Evolutionary conservation across 2,329 filamentous ascomycete genomes (phyloP), one percentile per base, ranked within the genome.

Genomic region (Zalaria obscura): DNA sequence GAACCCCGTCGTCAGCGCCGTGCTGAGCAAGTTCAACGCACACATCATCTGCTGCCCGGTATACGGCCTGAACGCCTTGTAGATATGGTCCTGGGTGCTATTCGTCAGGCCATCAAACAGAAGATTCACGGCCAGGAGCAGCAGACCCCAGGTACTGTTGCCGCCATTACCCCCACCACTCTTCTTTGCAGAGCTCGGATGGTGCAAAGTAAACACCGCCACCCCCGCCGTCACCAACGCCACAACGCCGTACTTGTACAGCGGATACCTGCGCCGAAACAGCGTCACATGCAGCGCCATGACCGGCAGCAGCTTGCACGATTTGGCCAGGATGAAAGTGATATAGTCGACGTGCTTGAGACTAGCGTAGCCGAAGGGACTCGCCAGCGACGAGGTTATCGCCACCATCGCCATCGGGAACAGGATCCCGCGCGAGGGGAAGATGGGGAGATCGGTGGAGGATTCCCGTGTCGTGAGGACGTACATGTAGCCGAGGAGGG

Each of bases 11-110:
- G 88, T 96, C 43, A 96, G 69, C 37, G 78, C 56, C 3, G 87
- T 89, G 52, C 76, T 81, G 62, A 96, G 82, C 42, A 94, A 68
- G 59, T 96, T 98, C 63, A 95, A 86, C 33, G 89, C 88, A 59
- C 88, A 93, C 91, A 98, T 98, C 91, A 98, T 98, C 72, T 98
- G 91, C 45, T 89, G 87, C 6, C 91, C 91, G 3, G 78, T 76
- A 59, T 91, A 95, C 9, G 80, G 78, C 49, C 76, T 77, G 64
- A 87, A 93, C 1, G 63, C 57, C 26, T 66, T 62, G 60, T 96
- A 95, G 60, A 98, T 86, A 62, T 94, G 80, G 62, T 98, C 91
- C 69, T 98, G 91, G 2, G 89, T 94, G 41, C 82, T 87, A 63
- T 98, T 98, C 45, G 89, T 96, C 41, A 98, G 71, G 49, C 91